Base-by-base conservation (phyloP, 108 stramenopile species). In the Pseudonitzschia pungens region DNA sequence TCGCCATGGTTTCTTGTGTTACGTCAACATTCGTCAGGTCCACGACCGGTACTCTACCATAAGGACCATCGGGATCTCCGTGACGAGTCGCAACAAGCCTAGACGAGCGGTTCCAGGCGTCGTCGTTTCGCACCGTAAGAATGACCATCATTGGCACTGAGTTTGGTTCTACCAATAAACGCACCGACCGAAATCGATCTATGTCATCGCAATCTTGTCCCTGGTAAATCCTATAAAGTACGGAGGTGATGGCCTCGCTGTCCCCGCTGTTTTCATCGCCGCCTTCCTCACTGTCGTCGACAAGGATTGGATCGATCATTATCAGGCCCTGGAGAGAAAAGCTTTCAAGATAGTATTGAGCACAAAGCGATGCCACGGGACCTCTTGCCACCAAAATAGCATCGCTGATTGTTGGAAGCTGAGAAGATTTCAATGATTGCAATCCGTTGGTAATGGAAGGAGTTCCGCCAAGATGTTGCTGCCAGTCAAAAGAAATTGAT, bases 91-190 rank as follows among this genome's bases (percentile, higher is more conserved):
- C 80, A 4, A 81, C 60, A 44, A 28, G 21, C 14, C 51, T 9
- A 1, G 60, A 45, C 5, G 52, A n/a, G 26, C 27, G 36, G 4
- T 33, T 26, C 31, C 36, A 53, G 14, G 59, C 45, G 11, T 42
- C 26, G 18, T 48, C 29, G 8, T 41, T 11, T 16, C 11, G 59
- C 12, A 51, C 68, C n/a, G 77, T 72, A 18, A 58, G 42, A 0
- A 84, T 10, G 10, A 84, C 73, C 51, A 84, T 50, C 81, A 87
- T 84, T n/a, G 86, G 86, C 43, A 87, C 78, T 4, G 81, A 29
- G 51, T 84, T 84, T 11, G 86, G 72, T 64, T 87, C 86, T 36
- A 87, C 57, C 58, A 75, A 48, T 21, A 87, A 67, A 20, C 52
- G n/a, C 54, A 48, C 54, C 0, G 70, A 52, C 22, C 24, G 58